Evolutionary conservation across 1,284 basidiomycete species (phyloP), one percentile per base, ranked within the genome.

Genomic region (Tilletia walkeri): DNA sequence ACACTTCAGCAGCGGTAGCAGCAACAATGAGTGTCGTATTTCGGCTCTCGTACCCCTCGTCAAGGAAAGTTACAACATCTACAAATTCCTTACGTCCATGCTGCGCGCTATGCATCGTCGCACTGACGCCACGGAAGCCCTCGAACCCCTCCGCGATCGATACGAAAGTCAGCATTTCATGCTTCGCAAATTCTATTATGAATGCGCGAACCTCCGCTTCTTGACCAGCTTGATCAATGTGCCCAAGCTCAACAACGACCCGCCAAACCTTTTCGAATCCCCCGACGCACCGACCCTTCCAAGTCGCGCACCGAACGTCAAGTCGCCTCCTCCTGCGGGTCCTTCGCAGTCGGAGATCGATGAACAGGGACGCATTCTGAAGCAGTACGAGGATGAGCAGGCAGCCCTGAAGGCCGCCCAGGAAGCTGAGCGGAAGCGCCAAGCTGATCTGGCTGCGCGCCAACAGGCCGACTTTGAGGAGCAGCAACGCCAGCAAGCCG

Each of bases 341-440:
- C 80, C 80, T 0, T 77, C 82, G 2, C 82, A 83, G 72, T 69
- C 89, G 3, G 91, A 92, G 80, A 90, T 98, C 71, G 90, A 90
- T 70, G 94, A 98, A 84, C 96, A 99, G 85, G 92, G 92, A 7
- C 91, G 92, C 24, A 90, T 99, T 88, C 88, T 99, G 71, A 95
- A 95, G 82, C 90, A 98, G 84, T 99, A 98, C 82, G 96, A 99
- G 84, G 91, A 94, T 65, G 94, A 98, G 84, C 96, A 99, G 81
- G 88, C 90, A 30, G 89, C 91, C 1, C 86, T 98, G 38, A 88
- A 90, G 61, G 88, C 91, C 36, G 88, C 91, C 73, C 89, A 93
- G 67, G 92, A 94, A 75, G 89, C 88, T 0, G 95, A 96, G 80
- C 92, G 95, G 82, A 89, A 88, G 38, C 88, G 87, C 18, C 89